A percentile compares a stretch with the other conserved stretches of the same genome.
Conservation (phyloP, 305 asterid genomes). For the Fraxinus xanthoxyloides region DNA sequence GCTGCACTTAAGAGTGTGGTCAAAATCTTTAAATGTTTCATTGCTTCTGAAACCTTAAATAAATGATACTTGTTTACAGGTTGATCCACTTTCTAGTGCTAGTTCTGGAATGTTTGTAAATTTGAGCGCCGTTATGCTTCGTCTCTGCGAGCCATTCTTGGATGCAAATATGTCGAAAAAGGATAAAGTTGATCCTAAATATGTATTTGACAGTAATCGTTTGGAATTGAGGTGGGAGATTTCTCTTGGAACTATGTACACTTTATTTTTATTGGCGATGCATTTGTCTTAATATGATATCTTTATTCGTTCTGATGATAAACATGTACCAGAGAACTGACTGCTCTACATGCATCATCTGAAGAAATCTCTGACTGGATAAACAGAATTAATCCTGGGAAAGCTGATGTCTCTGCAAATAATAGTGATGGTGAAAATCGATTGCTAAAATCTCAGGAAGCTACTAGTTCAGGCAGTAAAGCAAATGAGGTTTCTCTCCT, state of each 20-base stretch:
- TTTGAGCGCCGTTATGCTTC: conserved; percentile 93
- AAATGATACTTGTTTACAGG: conserved; percentile 44
- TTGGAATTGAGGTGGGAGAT: conserved; percentile 71
- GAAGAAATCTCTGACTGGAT: conserved; percentile 91
- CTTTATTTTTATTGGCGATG: background rate
- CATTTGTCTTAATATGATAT: conserved; percentile 16
- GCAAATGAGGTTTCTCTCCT: conserved; percentile 38
- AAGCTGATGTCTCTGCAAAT: conserved; percentile 33
- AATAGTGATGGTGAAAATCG: conserved; percentile 53
- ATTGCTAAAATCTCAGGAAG: conserved; percentile 64
- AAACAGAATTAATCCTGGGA: conserved; percentile 35
- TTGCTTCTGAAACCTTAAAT: conserved; percentile 5
- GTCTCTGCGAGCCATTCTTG: conserved; percentile 88
- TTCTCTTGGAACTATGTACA: background rate
- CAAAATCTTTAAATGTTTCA: background rate
- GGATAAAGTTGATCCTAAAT: conserved; percentile 87
- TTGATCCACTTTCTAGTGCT: conserved; percentile 87
- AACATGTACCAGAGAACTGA: conserved; percentile 63
- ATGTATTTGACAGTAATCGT: conserved; percentile 61
- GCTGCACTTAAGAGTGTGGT: conserved; percentile 1
- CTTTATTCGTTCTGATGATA: conserved; percentile 10
- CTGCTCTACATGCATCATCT: conserved; percentile 93
- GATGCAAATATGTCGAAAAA: conserved; percentile 81
- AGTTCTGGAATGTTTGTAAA: conserved; percentile 99
- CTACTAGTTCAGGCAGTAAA: conserved; percentile 61